Evolutionary conservation across 2,329 filamentous ascomycete genomes (phyloP), one percentile per base, ranked within the genome.

Genomic region (Myriosclerotinia curreyana): DNA sequence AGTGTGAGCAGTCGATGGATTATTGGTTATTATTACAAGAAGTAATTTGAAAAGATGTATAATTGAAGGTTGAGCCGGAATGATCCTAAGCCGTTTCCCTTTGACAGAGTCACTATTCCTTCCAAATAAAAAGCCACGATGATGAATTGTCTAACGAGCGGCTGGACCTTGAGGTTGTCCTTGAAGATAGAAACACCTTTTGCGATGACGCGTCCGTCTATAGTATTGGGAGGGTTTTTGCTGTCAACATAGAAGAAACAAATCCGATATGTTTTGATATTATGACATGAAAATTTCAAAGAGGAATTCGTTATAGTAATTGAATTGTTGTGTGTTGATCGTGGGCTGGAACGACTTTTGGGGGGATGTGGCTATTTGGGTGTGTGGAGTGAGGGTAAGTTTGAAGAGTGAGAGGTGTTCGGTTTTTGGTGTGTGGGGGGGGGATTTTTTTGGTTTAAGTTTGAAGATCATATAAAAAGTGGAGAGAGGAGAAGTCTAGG

Each of bases 121-220:
- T 44, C 34, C 40, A 28, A n/a, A 40, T 17, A 56, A 62, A 25
- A 44, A 14, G 11, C 51, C 31, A 56, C 36, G n/a, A 36, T 54
- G n/a, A 46, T 8, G 3, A n/a, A 31, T 55, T 62, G 49, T 56
- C 31, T 62, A 74, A 74, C 72, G 72, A 74, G 70, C 66, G 72
- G 67, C 71, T 71, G 69, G 72, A 73, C 66, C 66, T 46, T 71
- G 68, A n/a, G 20, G 69, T 68, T 68, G 66, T 70, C 71, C 72
- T 73, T 68, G 66, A 69, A 60, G 64, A 67, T 69, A 64, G 64
- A 69, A 66, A 64, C 66, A 2, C 62, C 62, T 62, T 46, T 65
- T 70, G 69, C 65, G 68, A 69, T 73, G 69, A 73, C 69, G 71
- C 70, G 72, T 71, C 67, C 69, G 71, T 71, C 67, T 44, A 46